These are phyloP conservation scores for Sanguinoderma infundibulare DNA, from an alignment of 1,284 basidiomycete species.

Conservation along the genomic window DNA sequence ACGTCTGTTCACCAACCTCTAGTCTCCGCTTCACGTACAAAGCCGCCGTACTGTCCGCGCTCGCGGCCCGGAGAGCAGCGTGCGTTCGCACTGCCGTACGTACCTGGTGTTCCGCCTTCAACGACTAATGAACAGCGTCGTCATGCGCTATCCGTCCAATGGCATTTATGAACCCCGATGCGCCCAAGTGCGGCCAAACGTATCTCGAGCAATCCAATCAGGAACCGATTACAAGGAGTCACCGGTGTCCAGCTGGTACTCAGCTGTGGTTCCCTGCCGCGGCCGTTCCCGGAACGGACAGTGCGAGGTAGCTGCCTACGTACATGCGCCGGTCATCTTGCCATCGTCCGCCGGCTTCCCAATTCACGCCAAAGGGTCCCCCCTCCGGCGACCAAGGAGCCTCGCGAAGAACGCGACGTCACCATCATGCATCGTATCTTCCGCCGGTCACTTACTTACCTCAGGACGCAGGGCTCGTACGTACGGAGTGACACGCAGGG, in stretches of 20 bases:
- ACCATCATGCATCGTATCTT: neutral
- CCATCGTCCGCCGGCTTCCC: neutral
- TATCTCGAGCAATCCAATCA: neutral
- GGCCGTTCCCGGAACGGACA: neutral
- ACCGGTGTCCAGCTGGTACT: neutral
- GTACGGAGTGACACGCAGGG: neutral
- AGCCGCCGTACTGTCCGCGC: neutral
- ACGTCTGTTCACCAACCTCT: neutral
- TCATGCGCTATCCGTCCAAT: neutral
- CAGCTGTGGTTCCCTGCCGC: neutral
- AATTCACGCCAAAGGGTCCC: neutral
- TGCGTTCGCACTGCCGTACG: neutral
- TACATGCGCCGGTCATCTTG: neutral
- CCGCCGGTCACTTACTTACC: neutral
- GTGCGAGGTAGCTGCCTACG: neutral
- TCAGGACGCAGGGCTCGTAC: neutral
- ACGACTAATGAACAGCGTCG: neutral
- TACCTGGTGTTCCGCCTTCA: neutral
- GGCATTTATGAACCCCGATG: neutral
- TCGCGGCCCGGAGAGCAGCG: neutral
- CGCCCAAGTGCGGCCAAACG: neutral
- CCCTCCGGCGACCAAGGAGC: neutral
- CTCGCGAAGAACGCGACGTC: neutral
- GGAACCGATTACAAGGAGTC: neutral
- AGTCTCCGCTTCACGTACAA: slow-evolving; percentile 10